Conservation (phyloP, 768 basidiomycete species). For the Coprinopsis marcescibilis region DNA sequence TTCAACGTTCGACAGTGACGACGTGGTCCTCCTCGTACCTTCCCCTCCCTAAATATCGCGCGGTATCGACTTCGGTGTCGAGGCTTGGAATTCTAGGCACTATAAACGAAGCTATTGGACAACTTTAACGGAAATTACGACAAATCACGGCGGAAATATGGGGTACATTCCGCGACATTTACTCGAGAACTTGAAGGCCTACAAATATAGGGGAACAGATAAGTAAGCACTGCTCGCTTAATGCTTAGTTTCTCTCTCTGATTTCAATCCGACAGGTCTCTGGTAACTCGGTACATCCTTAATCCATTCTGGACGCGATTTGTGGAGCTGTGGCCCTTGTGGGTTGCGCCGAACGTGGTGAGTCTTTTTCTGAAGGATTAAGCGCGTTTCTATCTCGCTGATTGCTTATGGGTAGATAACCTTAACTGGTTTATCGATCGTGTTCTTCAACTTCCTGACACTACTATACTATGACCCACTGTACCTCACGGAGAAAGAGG, state of each 20-base stretch:
- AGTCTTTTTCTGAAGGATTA: constrained; percentile 20
- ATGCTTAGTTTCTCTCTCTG: no score
- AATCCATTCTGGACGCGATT: constrained; percentile 91
- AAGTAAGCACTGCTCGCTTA: no score
- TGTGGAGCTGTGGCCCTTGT: constrained; percentile 80
- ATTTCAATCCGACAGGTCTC: no score
- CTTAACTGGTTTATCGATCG: constrained; percentile 73
- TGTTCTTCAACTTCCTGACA: constrained; percentile 79
- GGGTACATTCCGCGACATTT: constrained; percentile 59
- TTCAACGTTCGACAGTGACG: no score
- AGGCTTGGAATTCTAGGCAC: no score
- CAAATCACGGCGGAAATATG: constrained; percentile 40
- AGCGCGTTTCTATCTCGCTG: not conserved
- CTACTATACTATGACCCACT: constrained; percentile 79
- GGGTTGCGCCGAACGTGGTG: constrained; percentile 86
- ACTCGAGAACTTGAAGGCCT: constrained; percentile 71
- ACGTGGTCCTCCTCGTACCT: no score
- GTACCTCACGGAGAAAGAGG: constrained; percentile 65
- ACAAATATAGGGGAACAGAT: constrained; percentile 77
- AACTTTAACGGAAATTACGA: no score
- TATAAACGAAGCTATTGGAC: no score
- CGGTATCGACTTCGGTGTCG: no score
- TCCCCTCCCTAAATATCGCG: no score
- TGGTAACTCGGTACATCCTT: constrained; percentile 70
- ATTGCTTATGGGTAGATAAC: constrained; percentile 59